Percentiles rank a stretch among this genome's conserved stretches.
These are phyloP conservation scores for Trichoderma breve DNA, from an alignment of 2,329 filamentous ascomycete species.

Conservation along the genomic window DNA sequence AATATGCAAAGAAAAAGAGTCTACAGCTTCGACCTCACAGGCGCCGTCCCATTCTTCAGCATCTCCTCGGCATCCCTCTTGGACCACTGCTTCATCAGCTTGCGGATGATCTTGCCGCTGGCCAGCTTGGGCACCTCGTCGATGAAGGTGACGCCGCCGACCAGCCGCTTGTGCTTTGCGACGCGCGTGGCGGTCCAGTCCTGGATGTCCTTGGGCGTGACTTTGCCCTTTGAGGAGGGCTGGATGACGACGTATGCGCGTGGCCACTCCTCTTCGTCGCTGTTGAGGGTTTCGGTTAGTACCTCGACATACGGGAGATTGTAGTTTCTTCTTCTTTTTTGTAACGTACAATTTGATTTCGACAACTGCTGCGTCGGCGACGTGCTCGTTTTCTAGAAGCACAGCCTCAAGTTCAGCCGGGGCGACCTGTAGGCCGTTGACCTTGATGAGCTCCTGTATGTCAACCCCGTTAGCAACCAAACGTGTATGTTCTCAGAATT, in stretches of 20 bases:
- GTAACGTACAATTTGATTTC: constrained; percentile 46
- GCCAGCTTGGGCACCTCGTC: constrained; percentile 56
- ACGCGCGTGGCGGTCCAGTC: constrained; percentile 45
- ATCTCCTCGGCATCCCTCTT: constrained; percentile 47
- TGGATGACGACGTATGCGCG: constrained; percentile 53
- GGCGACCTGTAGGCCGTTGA: constrained; percentile 59
- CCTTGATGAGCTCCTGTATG: constrained; percentile 55
- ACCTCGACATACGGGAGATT: background rate
- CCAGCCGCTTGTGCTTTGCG: constrained; percentile 51
- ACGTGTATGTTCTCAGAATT: background rate
- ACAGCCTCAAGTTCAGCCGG: constrained; percentile 57
- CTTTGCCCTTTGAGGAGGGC: constrained; percentile 42
- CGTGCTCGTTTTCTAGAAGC: constrained; percentile 48
- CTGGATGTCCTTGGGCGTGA: constrained; percentile 53
- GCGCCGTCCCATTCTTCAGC: constrained; percentile 21
- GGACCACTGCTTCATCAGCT: constrained; percentile 55
- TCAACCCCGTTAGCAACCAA: background rate
- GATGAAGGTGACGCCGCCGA: constrained; percentile 53
- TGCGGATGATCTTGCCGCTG: constrained; percentile 58
- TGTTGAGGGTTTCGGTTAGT: constrained; percentile 20
- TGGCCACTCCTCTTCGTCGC: constrained; percentile 49
- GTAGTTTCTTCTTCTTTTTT: background rate
- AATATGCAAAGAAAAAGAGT: background rate
- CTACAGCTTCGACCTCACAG: constrained; percentile 11
- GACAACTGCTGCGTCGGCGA: constrained; percentile 55